phyloP scores from a whole-genome alignment of 1,284 basidiomycete species.

The Phlebopus sp. region DNA sequence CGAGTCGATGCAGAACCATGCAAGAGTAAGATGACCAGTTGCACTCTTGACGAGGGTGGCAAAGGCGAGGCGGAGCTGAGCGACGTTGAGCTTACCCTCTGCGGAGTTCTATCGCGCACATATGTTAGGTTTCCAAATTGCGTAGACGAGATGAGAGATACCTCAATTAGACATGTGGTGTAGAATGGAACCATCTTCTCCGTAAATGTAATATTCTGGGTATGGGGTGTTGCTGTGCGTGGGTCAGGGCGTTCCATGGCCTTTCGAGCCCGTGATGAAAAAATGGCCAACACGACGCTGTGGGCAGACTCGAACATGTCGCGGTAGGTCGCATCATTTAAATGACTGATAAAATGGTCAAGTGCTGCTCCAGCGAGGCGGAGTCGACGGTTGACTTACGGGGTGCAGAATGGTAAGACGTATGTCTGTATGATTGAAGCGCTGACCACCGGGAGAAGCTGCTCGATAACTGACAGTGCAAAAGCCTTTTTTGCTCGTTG shows the following conservation, averaged over 20 bases:
- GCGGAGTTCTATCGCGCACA: conserved; percentile 52
- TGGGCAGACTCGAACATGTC: conserved; percentile 75
- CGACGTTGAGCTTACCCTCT: conserved; percentile 52
- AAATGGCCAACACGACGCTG: conserved; percentile 67
- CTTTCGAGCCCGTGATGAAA: conserved; percentile 54
- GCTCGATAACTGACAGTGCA: conserved; percentile 64
- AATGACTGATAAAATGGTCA: conserved; percentile 40
- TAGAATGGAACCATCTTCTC: conserved; percentile 67
- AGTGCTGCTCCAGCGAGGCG: neutral
- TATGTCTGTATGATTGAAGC: conserved; percentile 45
- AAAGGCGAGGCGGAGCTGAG: conserved; percentile 65
- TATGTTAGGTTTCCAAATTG: neutral
- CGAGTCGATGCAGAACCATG: conserved; percentile 59
- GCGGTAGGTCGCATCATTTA: conserved; percentile 53
- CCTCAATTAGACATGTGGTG: conserved; percentile 61
- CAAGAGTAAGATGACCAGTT: conserved; percentile 41
- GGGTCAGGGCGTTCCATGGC: conserved; percentile 10
- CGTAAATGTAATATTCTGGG: conserved; percentile 36
- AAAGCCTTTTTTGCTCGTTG: conserved; percentile 57
- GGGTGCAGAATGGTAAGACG: conserved; percentile 57
- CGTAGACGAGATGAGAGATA: conserved; percentile 23
- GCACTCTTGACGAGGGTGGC: conserved; percentile 61
- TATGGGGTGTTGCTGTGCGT: conserved; percentile 3
- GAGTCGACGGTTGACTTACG: conserved; percentile 42
- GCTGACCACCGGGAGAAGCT: conserved; percentile 58